Evolutionary conservation across 352 stramenopile genomes (phyloP).

Genomic region (Pythium aristosporum): DNA sequence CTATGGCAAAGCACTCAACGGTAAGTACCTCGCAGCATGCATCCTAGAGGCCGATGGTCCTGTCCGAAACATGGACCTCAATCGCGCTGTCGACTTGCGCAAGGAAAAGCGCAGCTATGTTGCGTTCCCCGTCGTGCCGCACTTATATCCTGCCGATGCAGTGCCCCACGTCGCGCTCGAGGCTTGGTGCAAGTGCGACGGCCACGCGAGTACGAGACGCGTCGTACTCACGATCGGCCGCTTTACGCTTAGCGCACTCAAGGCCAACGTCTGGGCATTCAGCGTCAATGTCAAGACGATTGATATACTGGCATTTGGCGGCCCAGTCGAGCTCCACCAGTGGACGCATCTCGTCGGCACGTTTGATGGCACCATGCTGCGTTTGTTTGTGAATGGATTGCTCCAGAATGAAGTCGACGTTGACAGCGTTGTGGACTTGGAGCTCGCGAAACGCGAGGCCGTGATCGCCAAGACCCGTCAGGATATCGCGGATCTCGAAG

Average conservation of each 20-base stretch:
- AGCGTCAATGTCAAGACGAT: conserved; percentile 79
- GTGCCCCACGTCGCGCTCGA: conserved; percentile 67
- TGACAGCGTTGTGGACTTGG: conserved; percentile 63
- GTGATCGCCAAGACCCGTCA: conserved; percentile 72
- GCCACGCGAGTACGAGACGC: conserved; percentile 63
- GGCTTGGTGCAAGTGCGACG: conserved; percentile 71
- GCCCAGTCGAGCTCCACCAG: conserved; percentile 51
- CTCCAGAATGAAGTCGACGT: conserved; percentile 74
- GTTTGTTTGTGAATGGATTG: conserved; percentile 80
- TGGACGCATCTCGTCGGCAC: conserved; percentile 89
- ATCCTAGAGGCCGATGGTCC: conserved; percentile 71
- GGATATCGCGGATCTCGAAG: conserved; percentile 74
- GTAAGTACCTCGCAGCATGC: conserved; percentile 61
- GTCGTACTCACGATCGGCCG: conserved; percentile 74
- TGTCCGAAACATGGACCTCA: conserved; percentile 81
- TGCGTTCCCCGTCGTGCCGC: conserved; percentile 40
- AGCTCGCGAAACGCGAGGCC: conserved; percentile 60
- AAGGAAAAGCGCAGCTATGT: conserved; percentile 63
- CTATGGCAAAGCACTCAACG: conserved; percentile 41
- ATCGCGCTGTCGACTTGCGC: conserved; percentile 61
- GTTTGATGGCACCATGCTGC: conserved; percentile 85
- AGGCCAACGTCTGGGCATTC: conserved; percentile 78
- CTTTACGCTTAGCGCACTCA: conserved; percentile 68
- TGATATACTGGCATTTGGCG: conserved; percentile 62
- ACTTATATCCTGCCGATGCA: conserved; percentile 39